Evolutionary conservation across 2,329 filamentous ascomycete species (phyloP), one percentile per base, ranked within the genome.

Genomic region (Aspergillus brunneoviolaceus): DNA sequence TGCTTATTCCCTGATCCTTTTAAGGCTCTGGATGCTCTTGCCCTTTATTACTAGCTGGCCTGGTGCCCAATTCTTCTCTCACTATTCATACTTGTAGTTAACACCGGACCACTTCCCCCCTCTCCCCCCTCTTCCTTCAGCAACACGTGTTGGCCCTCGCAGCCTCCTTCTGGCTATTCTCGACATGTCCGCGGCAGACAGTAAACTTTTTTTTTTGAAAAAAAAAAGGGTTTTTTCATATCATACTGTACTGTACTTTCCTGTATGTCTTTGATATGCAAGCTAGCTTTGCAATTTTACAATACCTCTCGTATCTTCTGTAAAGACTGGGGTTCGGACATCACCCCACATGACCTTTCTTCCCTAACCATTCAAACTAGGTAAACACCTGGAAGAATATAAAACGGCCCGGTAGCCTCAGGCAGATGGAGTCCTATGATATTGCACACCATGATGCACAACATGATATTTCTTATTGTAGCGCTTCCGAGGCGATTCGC

Each of bases 71-170:
- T 45, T 9, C 14, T 19, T 45, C 16, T 6, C 14, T 7, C 39
- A 9, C 6, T 35, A 9, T 45, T 6, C 3, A 45, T 16, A 35
- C 33, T 35, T 45, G 7, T 19, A 9, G 11, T 35, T 12, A 35
- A 16, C 33, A 16, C 11, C 33, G 33, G 5, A 45, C 39, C 16
- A n/a, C 39, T 5, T 5, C 16, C 14, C 12, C 12, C 14, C 33
- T 14, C 21, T 49, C 12, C 6, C 21, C 19, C 47, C 21, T 21
- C 19, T 25, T 49, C 47, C 25, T 58, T 62, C 63, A 49, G 29
- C 55, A 56, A 60, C 63, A 65, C 62, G 62, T 62, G 63, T 61
- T 45, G 42, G 49, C 19, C 48, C 49, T 51, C 50, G 33, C 5
- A 35, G 16, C 14, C 14, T 45, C 5, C 16, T 45, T 45, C 11